Conservation (phyloP, 2,329 filamentous ascomycete species). For the Trichoderma sp. region DNA sequence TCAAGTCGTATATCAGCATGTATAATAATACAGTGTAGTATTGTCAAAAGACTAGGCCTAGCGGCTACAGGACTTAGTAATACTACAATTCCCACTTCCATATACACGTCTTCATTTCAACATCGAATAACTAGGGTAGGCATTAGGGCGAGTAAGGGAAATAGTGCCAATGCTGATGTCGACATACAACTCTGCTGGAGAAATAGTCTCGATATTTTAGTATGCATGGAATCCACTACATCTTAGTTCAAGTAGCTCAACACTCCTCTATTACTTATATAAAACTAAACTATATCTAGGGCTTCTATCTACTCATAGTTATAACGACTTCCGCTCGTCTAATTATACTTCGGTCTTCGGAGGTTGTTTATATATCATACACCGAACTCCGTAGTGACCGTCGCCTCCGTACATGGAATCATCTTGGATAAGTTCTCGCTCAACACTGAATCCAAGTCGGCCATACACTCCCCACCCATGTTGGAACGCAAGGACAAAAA, state of each 20-base stretch:
- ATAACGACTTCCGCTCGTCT: too few relatives aligned
- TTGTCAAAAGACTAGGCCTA: neutral
- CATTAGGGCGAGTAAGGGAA: neutral
- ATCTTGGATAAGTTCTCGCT: slow-evolving; percentile 29
- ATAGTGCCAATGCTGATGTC: neutral
- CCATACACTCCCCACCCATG: slow-evolving; percentile 27
- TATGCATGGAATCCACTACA: neutral
- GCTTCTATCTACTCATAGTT: neutral
- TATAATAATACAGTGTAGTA: neutral
- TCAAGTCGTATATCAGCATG: neutral
- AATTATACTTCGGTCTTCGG: neutral
- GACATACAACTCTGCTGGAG: neutral
- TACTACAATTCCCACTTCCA: neutral
- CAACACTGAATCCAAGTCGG: slow-evolving; percentile 27
- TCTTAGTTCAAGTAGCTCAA: neutral
- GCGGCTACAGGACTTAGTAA: neutral
- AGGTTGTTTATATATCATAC: neutral
- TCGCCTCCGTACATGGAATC: slow-evolving; percentile 22
- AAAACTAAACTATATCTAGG: neutral
- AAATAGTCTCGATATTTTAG: neutral
- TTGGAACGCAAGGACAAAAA: slow-evolving; percentile 28
- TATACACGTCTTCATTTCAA: neutral
- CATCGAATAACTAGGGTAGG: neutral
- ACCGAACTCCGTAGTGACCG: neutral
- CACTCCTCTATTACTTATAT: neutral